Base-by-base conservation (phyloP, 306 rosid genomes). In the Vicia faba region DNA sequence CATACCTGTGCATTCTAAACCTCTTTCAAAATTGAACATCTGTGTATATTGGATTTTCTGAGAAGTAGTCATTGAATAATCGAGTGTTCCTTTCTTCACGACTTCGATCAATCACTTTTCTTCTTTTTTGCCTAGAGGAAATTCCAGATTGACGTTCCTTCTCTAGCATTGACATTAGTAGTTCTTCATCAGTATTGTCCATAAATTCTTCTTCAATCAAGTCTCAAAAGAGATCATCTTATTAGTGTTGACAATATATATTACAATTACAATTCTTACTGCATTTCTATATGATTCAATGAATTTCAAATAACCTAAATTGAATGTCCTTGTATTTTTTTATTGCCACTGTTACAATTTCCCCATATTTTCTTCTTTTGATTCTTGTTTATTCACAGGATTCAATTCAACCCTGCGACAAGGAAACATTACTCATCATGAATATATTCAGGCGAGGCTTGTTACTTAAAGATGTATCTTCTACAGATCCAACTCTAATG, bases 351-450 rank as follows among this genome's bases (percentile, higher is more conserved):
- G 15, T 2, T n/a, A 12, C 28, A 8, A 13, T 49, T 7, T 3
- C 50, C 11, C 18, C 3, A 45, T 36, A 6, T 38, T 40, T 58
- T 51, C 44, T 67, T 56, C 19, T 66, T 5, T 59, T 29, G 56
- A 40, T 70, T 75, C 70, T 74, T 81, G 26, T 65, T 49, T 29
- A 49, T 62, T 38, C 69, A 39, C 83, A 92, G 98, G 98, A 79
- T 92, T 92, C 79, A 92, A 89, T 74, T 87, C 98, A 63, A 92
- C 98, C 71, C 80, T 92, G 67, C 96, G 98, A 16, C 96, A 92
- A 80, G 98, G 98, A 72, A 89, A 89, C 80, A 65, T 92, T 56
- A 92, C 98, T 9, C 98, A 92, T 76, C 98, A 92, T 79, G 96
- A 92, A 80, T 92, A 92, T 75, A 92, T 92, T 77, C 98, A 92